Evolutionary conservation across 495 filamentous ascomycete genomes (phyloP), one percentile per base, ranked within the genome.

Genomic region (Xylaria bambusicola): DNA sequence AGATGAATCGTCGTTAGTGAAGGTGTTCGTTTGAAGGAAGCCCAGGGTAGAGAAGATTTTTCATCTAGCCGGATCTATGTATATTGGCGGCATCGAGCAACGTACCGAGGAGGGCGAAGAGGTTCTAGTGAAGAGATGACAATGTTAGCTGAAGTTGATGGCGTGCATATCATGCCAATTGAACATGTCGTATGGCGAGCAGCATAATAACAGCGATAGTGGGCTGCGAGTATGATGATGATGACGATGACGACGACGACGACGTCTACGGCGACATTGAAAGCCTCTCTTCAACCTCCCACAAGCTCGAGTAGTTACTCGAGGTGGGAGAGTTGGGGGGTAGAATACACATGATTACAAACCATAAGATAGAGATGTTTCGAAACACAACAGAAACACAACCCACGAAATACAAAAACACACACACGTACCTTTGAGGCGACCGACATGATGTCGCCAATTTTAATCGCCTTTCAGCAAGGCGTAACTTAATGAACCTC

Each of bases 61-160:
- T 69, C 62, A 65, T 65, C 62, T 65, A 58, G 58, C 51, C 62
- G 65, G 35, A 67, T 56, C 35, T 18, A 35, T 58, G 62, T 65
- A 69, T 63, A 67, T 49, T 26, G 71, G 76, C 75, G 15, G 6
- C 3, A 38, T 38, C 29, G 29, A 38, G 6, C 8, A 15, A 38
- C 36, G 71, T 88, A 94, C 91, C 90, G 80, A 95, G 90, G 79
- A 91, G 82, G 82, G 90, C 90, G 82, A 86, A 95, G 61, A 85
- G 82, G 81, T 95, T 95, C 91, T 90, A 72, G 24, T 2, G 5
- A 52, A 54, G 51, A 64, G 13, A 40, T n/a, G n/a, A n/a, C 46
- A 59, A 67, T 63, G 65, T 72, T 71, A 73, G 72, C 63, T 66
- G 58, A 44, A 62, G 61, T 12, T 5, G 63, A 6, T 27, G 12